Evolutionary conservation across 495 filamentous ascomycete genomes (phyloP), one percentile per base, ranked within the genome.

Genomic region (Pseudomonodictys pantanalensis): DNA sequence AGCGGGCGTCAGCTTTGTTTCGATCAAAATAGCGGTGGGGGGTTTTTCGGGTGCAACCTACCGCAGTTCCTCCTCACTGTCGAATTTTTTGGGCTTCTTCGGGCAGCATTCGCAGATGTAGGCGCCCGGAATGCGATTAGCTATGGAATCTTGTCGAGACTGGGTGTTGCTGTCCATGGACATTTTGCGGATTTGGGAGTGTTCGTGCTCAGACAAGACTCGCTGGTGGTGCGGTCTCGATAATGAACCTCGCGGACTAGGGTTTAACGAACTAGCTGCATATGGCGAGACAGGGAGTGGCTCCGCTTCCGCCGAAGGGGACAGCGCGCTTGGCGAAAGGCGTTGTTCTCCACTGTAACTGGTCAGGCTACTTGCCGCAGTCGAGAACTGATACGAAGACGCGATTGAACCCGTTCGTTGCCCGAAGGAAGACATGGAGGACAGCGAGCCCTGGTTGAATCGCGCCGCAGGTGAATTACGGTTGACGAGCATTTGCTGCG

Each of bases 51-150:
- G 26, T 9, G 28, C 39, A 53, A 77, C 88, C 73, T 82, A 96
- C 93, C 83, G 86, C 45, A 97, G 77, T 55, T 96, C 92, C 42
- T 91, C 86, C 62, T 82, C 75, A 4, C 81, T 90, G 57, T 97
- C 91, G 67, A 98, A 98, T 66, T 97, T 97, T 70, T 96, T 97
- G 1, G 93, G 93, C 72, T 97, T 98, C 74, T 98, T 97, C 1
- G 92, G 93, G 76, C 93, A 98, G 71, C 93, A 98, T 66, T 96
- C 90, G 72, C 93, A 98, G 67, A 96, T 93, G 67, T 81, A 90
- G 2, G 86, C 56, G 20, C 76, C 73, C 18, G 77, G 73, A 24
- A 77, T 67, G 23, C 47, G 45, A 29, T 49, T 45, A 11, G 75
- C 69, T 35, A 71, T 26, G 51, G 69, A 70, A 47, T 69, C 65